These are phyloP conservation scores for Neurospora terricola DNA, from an alignment of 495 filamentous ascomycete species.

Conservation along the genomic window DNA sequence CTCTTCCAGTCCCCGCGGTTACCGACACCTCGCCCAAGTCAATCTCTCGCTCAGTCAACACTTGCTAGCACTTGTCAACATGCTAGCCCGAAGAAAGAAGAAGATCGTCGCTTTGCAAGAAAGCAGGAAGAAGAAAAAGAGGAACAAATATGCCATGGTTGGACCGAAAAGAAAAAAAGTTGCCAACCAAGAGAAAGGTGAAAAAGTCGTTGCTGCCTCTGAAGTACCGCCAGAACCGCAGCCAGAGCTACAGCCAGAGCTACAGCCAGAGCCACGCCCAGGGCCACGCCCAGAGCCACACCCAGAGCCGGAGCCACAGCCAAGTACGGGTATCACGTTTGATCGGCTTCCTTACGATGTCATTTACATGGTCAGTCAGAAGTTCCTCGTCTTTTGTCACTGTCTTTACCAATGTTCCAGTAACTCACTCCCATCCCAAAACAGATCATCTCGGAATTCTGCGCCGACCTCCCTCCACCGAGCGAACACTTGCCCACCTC, in stretches of 20 bases:
- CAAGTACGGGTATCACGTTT: neutral
- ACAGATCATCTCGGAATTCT: neutral
- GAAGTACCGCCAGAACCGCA: neutral
- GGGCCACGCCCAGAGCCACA: too few relatives aligned
- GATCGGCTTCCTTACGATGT: neutral
- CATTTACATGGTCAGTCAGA: neutral
- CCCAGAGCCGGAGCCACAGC: neutral
- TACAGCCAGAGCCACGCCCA: too few relatives aligned
- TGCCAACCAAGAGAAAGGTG: neutral
- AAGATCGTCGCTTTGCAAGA: neutral
- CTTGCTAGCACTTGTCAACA: neutral
- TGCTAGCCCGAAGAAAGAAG: neutral
- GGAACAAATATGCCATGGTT: neutral
- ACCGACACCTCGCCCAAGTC: neutral
- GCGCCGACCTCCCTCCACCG: neutral
- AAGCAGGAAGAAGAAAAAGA: neutral
- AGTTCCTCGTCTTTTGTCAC: neutral
- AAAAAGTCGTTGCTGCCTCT: neutral
- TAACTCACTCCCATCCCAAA: neutral
- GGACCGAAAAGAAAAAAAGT: neutral
- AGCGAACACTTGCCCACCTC: neutral
- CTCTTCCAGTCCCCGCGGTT: neutral
- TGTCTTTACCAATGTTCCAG: neutral
- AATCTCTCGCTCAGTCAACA: neutral
- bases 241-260: neutral